Conservation (phyloP, 2,329 filamentous ascomycete species). For the Talaromyces sp. region DNA sequence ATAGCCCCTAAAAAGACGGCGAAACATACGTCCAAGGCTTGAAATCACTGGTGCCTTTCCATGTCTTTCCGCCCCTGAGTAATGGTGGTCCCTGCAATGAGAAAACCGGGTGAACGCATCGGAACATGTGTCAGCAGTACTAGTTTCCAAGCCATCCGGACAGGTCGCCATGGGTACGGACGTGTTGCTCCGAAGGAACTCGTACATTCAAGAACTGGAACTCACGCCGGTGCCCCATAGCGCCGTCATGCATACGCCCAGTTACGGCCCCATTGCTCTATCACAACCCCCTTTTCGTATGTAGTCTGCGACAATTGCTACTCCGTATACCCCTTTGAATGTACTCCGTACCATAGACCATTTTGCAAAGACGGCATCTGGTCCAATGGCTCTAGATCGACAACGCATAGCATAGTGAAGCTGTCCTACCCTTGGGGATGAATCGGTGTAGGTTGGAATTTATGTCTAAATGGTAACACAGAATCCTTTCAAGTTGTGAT, state of each 20-base stretch:
- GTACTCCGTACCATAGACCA: neutral
- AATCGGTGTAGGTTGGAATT: slow-evolving; percentile 1
- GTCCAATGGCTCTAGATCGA: slow-evolving; percentile 7
- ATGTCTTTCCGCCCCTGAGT: too few species aligned
- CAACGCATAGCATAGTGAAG: neutral
- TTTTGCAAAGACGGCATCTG: slow-evolving; percentile 2
- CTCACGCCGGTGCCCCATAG: slow-evolving; percentile 6
- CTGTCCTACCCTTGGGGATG: neutral
- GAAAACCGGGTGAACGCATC: slow-evolving; percentile 17
- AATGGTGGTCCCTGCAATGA: neutral
- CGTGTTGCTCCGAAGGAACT: slow-evolving; percentile 1
- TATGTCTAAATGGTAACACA: slow-evolving; percentile 7
- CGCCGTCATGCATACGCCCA: slow-evolving; percentile 6
- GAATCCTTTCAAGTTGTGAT: slow-evolving; percentile 1
- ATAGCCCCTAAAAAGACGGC: neutral
- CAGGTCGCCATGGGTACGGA: slow-evolving; percentile 13
- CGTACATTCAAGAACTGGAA: neutral
- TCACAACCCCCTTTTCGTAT: slow-evolving; percentile 6
- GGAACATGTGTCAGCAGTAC: slow-evolving; percentile 8
- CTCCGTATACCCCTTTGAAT: too few species aligned
- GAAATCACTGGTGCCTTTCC: too few species aligned
- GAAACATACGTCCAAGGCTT: too few species aligned
- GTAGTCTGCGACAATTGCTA: slow-evolving; percentile 6
- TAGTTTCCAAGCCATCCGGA: slow-evolving; percentile 23
- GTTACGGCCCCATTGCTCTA: neutral